Conservation (phyloP, 148 eudicot species). For the Pouteria glomerata region DNA sequence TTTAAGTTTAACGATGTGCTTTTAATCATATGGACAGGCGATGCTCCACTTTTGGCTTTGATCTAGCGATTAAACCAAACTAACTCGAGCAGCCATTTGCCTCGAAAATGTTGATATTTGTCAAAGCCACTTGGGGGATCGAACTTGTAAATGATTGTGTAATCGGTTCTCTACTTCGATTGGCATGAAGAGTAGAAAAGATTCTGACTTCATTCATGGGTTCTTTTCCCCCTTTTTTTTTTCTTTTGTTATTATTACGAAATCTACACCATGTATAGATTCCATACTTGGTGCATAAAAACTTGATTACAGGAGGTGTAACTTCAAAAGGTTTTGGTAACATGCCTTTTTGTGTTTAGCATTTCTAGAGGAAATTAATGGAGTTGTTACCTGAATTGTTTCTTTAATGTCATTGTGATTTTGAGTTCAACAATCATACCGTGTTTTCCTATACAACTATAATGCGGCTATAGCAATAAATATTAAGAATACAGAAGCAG, state of each 20-base stretch:
- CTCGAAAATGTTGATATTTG: neutral
- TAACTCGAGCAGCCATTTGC: neutral
- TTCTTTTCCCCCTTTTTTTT: too few relatives aligned
- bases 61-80: slow-evolving; percentile 2
- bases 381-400: neutral
- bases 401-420: neutral
- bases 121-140: slow-evolving; percentile 3
- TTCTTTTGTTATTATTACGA: too few relatives aligned
- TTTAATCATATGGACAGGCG: slow-evolving; percentile 42
- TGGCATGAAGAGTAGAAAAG: neutral
- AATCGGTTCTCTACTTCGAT: neutral
- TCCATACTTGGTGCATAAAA: slow-evolving; percentile 7
- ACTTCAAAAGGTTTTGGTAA: neutral
- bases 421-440: neutral
- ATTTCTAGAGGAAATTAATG: neutral
- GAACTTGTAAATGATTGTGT: neutral
- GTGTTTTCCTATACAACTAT: neutral
- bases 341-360: neutral
- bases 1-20: neutral
- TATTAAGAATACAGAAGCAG: too few relatives aligned
- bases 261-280: slow-evolving; percentile 4
- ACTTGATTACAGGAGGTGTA: neutral
- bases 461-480: neutral
- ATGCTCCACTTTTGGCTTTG: slow-evolving; percentile 69
- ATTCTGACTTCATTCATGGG: slow-evolving; percentile 3